These are phyloP conservation scores for Suillus weaverae DNA, from an alignment of 768 basidiomycete species.

Conservation along the genomic window DNA sequence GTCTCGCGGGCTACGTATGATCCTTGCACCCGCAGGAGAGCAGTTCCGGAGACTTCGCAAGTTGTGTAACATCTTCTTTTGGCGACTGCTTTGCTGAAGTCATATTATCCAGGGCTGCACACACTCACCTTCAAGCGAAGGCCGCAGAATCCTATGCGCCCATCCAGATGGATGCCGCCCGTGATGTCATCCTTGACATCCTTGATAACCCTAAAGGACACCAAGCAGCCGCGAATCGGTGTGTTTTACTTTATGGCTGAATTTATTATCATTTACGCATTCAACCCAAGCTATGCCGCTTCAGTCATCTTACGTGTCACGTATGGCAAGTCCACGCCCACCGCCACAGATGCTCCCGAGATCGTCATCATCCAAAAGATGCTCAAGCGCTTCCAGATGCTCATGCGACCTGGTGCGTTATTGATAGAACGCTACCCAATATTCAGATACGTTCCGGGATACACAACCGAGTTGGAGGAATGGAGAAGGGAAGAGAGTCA, in stretches of 20 bases:
- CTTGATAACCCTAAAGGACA: slow-evolving; percentile 40
- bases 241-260: slow-evolving; percentile 43
- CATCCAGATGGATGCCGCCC: slow-evolving; percentile 41
- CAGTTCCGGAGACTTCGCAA: slow-evolving; percentile 61
- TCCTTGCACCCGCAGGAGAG: slow-evolving; percentile 57
- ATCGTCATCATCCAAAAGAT: slow-evolving; percentile 35
- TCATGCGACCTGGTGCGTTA: slow-evolving; percentile 37
- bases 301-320: slow-evolving; percentile 36
- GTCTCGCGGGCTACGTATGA: slow-evolving; percentile 56
- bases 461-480: slow-evolving; percentile 52
- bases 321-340: slow-evolving; percentile 35
- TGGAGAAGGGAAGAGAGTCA: slow-evolving; percentile 57
- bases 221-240: slow-evolving; percentile 52
- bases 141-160: slow-evolving; percentile 48
- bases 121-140: slow-evolving; percentile 59
- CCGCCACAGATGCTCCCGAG: slow-evolving; percentile 30
- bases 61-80: slow-evolving; percentile 29
- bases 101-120: slow-evolving; percentile 44
- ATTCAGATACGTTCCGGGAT: slow-evolving; percentile 56
- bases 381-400: slow-evolving; percentile 35
- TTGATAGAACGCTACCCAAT: slow-evolving; percentile 38
- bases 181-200: slow-evolving; percentile 33
- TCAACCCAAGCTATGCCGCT: slow-evolving; percentile 30
- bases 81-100: not conserved
- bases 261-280: slow-evolving; percentile 36